A percentile compares a stretch with the other conserved stretches of the same genome.
Conservation (phyloP, 116 monocot genomes). For the Trichopus zeylanicus region DNA sequence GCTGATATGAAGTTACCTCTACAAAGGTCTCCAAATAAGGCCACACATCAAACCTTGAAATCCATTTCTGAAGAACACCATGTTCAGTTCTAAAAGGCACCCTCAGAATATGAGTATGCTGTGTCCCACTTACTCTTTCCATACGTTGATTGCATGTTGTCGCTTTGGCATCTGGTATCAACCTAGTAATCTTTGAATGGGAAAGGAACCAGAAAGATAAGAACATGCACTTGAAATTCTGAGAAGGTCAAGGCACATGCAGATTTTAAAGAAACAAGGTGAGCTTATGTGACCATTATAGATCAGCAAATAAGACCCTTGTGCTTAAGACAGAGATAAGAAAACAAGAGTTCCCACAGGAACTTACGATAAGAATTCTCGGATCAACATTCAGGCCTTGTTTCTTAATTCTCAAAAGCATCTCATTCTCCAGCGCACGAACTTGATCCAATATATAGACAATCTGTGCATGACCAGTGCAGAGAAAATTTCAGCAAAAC, state of each 20-base stretch:
- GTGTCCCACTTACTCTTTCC: slow-evolving; percentile 73
- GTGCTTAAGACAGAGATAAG: background rate
- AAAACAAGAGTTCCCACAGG: background rate
- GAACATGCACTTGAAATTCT: background rate
- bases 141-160: slow-evolving; percentile 90
- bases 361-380: slow-evolving; percentile 75
- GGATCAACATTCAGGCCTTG: slow-evolving; percentile 79
- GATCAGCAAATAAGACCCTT: background rate
- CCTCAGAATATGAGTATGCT: slow-evolving; percentile 63
- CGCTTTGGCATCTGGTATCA: slow-evolving; percentile 89
- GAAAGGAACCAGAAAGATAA: background rate
- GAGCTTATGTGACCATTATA: background rate
- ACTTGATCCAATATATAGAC: slow-evolving; percentile 99
- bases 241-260: background rate
- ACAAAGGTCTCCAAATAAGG: slow-evolving; percentile 80
- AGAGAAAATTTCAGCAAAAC: no score
- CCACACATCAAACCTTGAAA: slow-evolving; percentile 97
- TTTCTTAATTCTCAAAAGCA: slow-evolving; percentile 68
- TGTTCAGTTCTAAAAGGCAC: slow-evolving; percentile 80
- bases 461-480: slow-evolving; percentile 23
- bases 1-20: slow-evolving; percentile 38
- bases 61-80: slow-evolving; percentile 81
- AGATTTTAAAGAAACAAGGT: background rate
- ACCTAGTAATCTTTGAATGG: slow-evolving; percentile 59
- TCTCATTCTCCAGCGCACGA: slow-evolving; percentile 77